phyloP scores from a whole-genome alignment of 2,329 filamentous ascomycete species.

The Paecilomyces variotii region DNA sequence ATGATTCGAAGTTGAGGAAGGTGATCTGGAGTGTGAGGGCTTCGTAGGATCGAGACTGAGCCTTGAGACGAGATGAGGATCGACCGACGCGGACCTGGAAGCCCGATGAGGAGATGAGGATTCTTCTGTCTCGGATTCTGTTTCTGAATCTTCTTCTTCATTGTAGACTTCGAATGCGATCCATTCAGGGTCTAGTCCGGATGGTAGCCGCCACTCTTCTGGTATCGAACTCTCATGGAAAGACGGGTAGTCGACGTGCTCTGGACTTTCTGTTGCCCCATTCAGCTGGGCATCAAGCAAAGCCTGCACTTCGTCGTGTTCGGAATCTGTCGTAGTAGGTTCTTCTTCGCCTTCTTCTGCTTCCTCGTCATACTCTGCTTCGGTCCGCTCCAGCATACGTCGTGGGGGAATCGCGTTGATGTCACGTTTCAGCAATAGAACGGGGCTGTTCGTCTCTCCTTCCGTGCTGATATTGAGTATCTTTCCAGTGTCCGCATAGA shows the following conservation, averaged over 20 bases:
- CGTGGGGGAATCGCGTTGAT: conserved; percentile 54
- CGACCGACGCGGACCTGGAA: conserved; percentile 24
- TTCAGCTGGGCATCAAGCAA: conserved; percentile 33
- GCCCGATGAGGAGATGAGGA: conserved; percentile 17
- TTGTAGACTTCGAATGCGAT: conserved; percentile 80
- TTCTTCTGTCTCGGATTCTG: conserved; percentile 39
- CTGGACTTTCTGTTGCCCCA: conserved; percentile 2
- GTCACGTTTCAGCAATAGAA: conserved; percentile 68
- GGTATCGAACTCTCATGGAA: conserved; percentile 24
- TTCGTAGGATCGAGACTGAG: conserved; percentile 32
- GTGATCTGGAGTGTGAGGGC: conserved; percentile 3
- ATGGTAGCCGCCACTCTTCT: conserved; percentile 55
- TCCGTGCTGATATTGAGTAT: conserved; percentile 74
- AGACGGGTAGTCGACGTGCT: conserved; percentile 11
- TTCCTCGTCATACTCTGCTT: conserved; percentile 25
- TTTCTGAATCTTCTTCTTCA: conserved; percentile 52
- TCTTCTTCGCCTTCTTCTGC: conserved; percentile 19
- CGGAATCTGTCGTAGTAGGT: conserved; percentile 12
- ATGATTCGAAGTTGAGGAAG: conserved; percentile 4
- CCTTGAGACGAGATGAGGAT: conserved; percentile 40
- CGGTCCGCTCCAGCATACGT: conserved; percentile 47
- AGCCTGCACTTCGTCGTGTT: conserved; percentile 36
- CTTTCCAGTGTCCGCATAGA: conserved; percentile 85
- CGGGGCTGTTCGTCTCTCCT: conserved; percentile 61
- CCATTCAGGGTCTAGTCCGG: conserved; percentile 80